Conservation (phyloP, 2,329 filamentous ascomycete species). For the Stachybotrys elegans region DNA sequence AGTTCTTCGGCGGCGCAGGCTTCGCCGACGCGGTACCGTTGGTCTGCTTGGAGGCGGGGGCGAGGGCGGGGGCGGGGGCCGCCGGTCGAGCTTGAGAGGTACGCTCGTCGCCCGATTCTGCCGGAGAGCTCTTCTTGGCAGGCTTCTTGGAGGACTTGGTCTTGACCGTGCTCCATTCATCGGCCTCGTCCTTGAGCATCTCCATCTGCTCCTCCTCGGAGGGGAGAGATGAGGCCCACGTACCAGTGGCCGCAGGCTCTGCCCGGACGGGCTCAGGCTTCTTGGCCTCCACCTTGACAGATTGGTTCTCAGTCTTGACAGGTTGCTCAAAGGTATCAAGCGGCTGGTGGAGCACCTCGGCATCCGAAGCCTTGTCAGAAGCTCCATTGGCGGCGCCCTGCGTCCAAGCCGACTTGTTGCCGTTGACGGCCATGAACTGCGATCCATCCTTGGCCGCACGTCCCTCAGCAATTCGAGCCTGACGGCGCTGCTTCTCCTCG, state of each 20-base stretch:
- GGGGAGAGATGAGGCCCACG: conserved; percentile 47
- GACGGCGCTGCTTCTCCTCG: conserved; percentile 77
- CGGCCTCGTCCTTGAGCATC: conserved; percentile 44
- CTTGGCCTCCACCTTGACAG: conserved; percentile 23
- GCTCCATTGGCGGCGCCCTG: conserved; percentile 28
- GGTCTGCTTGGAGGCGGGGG: conserved; percentile 18
- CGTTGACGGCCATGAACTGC: conserved; percentile 44
- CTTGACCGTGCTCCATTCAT: conserved; percentile 58
- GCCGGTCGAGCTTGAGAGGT: conserved; percentile 17
- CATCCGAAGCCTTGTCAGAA: conserved; percentile 23
- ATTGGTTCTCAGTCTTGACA: conserved; percentile 23
- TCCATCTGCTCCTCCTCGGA: conserved; percentile 61
- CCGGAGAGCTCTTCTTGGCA: conserved; percentile 31
- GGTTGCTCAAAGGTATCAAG: conserved; percentile 53
- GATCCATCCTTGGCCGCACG: conserved; percentile 78
- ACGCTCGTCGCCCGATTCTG: conserved; percentile 31
- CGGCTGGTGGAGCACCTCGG: conserved; percentile 38
- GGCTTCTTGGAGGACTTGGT: conserved; percentile 39
- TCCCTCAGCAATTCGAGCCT: conserved; percentile 76
- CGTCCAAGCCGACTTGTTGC: conserved; percentile 37
- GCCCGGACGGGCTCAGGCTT: no score
- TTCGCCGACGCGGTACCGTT: conserved; percentile 15
- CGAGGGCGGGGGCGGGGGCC: no score
- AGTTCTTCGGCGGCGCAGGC: conserved; percentile 25
- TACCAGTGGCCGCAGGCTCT: no score